phyloP scores from a whole-genome alignment of 176 grass and related monocot species.

The Calamus simplicifolius region DNA sequence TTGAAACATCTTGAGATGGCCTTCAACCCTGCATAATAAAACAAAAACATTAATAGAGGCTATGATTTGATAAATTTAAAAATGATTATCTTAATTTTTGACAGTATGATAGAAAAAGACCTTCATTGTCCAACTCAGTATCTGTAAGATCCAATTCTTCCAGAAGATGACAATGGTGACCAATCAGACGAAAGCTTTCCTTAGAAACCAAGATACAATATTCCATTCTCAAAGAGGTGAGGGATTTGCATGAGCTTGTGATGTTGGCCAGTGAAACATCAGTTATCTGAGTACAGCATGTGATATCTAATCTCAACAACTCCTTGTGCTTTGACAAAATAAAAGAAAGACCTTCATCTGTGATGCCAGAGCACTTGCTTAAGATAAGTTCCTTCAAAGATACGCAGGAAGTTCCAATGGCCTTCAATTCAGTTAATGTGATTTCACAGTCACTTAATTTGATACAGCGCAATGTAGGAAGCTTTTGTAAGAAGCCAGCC shows the following conservation, averaged over 20 bases:
- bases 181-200: conserved; percentile 55
- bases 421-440: conserved; percentile 38
- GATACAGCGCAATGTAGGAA: conserved; percentile 41
- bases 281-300: conserved; percentile 68
- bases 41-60: neutral
- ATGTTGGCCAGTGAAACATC: conserved; percentile 58
- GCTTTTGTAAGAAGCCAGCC: conserved; percentile 26
- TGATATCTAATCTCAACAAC: conserved; percentile 68
- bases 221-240: conserved; percentile 80
- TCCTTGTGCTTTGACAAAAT: conserved; percentile 46
- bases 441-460: conserved; percentile 73
- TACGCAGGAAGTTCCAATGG: conserved; percentile 43
- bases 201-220: conserved; percentile 55
- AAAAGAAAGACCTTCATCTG: conserved; percentile 58
- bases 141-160: conserved; percentile 79
- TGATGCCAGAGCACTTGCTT: conserved; percentile 73
- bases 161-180: conserved; percentile 37
- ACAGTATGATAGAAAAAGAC: conserved; percentile 24
- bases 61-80: no score
- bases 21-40: conserved; percentile 51
- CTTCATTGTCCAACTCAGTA: conserved; percentile 83
- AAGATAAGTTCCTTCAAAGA: conserved; percentile 66
- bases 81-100: no score
- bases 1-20: conserved; percentile 45
- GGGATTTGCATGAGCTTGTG: conserved; percentile 60